Percentiles rank a stretch among this genome's conserved stretches.
Conservation (phyloP, 2,329 filamentous ascomycete genomes). For the Drechmeria coniospora region DNA sequence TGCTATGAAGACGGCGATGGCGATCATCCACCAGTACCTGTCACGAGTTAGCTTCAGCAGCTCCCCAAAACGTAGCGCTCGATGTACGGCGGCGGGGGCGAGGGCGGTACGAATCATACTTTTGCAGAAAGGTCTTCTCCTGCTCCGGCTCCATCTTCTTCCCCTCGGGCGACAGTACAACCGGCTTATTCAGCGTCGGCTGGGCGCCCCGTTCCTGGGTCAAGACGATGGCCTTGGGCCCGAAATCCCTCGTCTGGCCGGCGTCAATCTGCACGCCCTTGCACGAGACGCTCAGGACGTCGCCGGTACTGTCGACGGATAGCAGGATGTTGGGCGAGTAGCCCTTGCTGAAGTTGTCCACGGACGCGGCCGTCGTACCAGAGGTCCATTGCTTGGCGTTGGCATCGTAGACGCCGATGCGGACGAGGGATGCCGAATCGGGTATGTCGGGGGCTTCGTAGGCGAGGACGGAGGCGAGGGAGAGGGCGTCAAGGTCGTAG, state of each 20-base stretch:
- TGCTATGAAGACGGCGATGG: slow-evolving; percentile 35
- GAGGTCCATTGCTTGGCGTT: slow-evolving; percentile 31
- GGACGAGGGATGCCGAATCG: slow-evolving; percentile 30
- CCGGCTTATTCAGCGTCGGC: slow-evolving; percentile 46
- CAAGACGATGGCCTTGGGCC: slow-evolving; percentile 39
- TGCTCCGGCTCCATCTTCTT: slow-evolving; percentile 36
- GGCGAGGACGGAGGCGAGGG: slow-evolving; percentile 29
- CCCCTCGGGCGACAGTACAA: slow-evolving; percentile 45
- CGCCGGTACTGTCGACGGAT: slow-evolving; percentile 28
- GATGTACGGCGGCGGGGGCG: background rate
- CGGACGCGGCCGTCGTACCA: slow-evolving; percentile 38
- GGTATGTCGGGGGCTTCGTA: slow-evolving; percentile 42
- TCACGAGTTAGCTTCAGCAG: slow-evolving; percentile 17
- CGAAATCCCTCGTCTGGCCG: slow-evolving; percentile 49
- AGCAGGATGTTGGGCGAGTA: slow-evolving; percentile 42
- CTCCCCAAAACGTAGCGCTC: too few species aligned
- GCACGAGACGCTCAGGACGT: slow-evolving; percentile 33
- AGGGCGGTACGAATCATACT: slow-evolving; percentile 30
- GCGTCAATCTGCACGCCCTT: slow-evolving; percentile 47
- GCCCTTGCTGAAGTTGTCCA: slow-evolving; percentile 44
- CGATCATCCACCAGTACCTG: slow-evolving; percentile 54
- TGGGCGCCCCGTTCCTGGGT: slow-evolving; percentile 32
- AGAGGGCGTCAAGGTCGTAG: slow-evolving; percentile 32
- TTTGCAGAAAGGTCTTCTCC: slow-evolving; percentile 52
- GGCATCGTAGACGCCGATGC: slow-evolving; percentile 41